Base-by-base conservation (phyloP, 352 stramenopile species). In the Phytophthora constricta region DNA sequence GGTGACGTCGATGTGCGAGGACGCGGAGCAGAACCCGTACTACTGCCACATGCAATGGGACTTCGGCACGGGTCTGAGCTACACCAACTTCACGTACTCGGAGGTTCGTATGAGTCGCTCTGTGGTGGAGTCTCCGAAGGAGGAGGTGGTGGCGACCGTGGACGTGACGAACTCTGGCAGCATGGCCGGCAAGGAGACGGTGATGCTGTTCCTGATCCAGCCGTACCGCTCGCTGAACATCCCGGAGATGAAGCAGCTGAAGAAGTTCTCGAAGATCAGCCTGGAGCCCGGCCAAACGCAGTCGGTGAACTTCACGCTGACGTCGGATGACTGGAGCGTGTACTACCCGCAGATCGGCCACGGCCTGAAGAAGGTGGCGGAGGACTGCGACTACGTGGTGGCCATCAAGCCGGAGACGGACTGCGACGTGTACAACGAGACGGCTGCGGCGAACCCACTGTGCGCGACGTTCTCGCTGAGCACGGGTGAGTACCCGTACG, bases 191-290 rank as follows among this genome's bases (percentile, higher is more conserved):
- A 85, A 91, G 52, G 82, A 95, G 54, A 84, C 71, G 0, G 72
- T 91, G 19, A 76, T 94, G 50, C 56, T 94, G 19, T 88, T 95
- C 42, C 72, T 93, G 41, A 80, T 72, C 8, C 80, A 86, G 56
- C 72, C 79, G 41, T 77, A 74, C 34, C 78, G 74, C 25, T 33
- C 54, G 25, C 70, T 77, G 33, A 72, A 82, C 1, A 72, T 87
- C 26, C 82, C 84, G 4, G 80, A 91, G 39, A 72, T 87, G 55
- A 93, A 92, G 76, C 70, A 83, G 54, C 78, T 95, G 20, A 86
- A 88, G 58, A 78, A 81, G 46, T 92, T 92, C 57, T 52, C 58
- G 16, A 93, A 93, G 70, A 75, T 95, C 47, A 48, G 64, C 2
- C 67, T 92, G 22, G 19, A 65, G 41, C 61, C 80, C 0, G 69